A percentile compares a stretch with the other conserved stretches of the same genome.
These are phyloP conservation scores for Leccinum angustisporum DNA, from an alignment of 1,284 basidiomycete genomes.

Conservation along the genomic window DNA sequence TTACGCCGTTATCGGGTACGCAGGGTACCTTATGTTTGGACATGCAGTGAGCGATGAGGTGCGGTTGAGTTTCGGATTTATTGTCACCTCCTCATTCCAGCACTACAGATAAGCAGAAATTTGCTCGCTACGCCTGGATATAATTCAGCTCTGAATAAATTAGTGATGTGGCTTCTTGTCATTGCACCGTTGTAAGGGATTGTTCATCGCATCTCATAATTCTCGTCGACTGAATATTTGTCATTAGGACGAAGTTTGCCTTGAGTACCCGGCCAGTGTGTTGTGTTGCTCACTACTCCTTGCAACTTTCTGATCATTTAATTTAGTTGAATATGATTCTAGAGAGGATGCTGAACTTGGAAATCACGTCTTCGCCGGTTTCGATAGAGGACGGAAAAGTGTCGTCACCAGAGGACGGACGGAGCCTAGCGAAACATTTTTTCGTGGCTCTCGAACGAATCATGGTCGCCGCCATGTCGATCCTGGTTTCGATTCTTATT, in stretches of 20 bases:
- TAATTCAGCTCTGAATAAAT: conserved; percentile 69
- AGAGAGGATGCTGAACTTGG: conserved; percentile 72
- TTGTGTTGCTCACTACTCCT: conserved; percentile 12
- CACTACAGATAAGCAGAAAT: conserved; percentile 77
- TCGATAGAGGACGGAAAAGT: conserved; percentile 38
- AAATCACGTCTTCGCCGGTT: conserved; percentile 39
- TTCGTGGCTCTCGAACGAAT: conserved; percentile 61
- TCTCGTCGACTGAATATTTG: conserved; percentile 9
- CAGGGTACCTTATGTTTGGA: conserved; percentile 94
- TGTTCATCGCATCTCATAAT: not conserved
- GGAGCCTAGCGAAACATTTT: conserved; percentile 38
- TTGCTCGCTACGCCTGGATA: conserved; percentile 77
- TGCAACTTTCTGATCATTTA: conserved; percentile 6
- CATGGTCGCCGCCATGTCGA: conserved; percentile 56
- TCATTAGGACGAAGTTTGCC: conserved; percentile 79
- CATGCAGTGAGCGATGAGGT: conserved; percentile 81
- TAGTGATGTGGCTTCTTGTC: conserved; percentile 89
- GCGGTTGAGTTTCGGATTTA: conserved; percentile 20
- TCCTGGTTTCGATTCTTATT: conserved; percentile 73
- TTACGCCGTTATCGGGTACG: conserved; percentile 79
- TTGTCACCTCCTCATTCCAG: conserved; percentile 1
- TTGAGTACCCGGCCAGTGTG: conserved; percentile 80
- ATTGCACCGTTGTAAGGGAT: conserved; percentile 71
- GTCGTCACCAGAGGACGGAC: conserved; percentile 13
- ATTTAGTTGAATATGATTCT: conserved; percentile 74